phyloP scores from a whole-genome alignment of 23 red algal species.

The Gracilaria gracilis region DNA sequence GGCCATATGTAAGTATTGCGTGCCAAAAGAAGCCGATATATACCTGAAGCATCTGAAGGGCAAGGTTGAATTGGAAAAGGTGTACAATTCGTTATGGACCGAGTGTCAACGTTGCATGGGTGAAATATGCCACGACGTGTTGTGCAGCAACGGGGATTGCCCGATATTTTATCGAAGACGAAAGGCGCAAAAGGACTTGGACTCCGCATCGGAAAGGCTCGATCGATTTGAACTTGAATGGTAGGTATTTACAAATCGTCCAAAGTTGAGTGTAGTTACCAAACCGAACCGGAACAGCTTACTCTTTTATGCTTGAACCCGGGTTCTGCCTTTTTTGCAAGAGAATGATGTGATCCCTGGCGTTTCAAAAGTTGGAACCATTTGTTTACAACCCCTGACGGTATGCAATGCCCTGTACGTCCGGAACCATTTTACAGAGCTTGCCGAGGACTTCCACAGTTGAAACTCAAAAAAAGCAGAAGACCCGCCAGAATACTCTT shows the following conservation, averaged over 20 bases:
- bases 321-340: neutral
- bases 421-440: neutral
- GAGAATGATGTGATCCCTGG: neutral
- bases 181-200: constrained; percentile 93
- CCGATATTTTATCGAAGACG: constrained; percentile 97
- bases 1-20: constrained; percentile 89
- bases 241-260: constrained; percentile 62
- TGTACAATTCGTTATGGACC: constrained; percentile 93
- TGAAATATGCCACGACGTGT: constrained; percentile 91
- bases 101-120: constrained; percentile 99
- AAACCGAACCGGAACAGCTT: neutral
- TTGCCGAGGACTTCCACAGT: neutral
- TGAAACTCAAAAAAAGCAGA: neutral
- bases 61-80: constrained; percentile 63
- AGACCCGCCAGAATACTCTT: neutral
- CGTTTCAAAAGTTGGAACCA: neutral
- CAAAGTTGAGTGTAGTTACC: neutral
- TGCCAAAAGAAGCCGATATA: constrained; percentile 66
- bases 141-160: constrained; percentile 99
- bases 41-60: constrained; percentile 69
- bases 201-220: constrained; percentile 72
- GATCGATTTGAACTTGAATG: constrained; percentile 84
- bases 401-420: neutral
- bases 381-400: neutral
- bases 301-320: neutral